Evolutionary conservation across 2,329 filamentous ascomycete species (phyloP).

Genomic region (Alternaria infectoria): DNA sequence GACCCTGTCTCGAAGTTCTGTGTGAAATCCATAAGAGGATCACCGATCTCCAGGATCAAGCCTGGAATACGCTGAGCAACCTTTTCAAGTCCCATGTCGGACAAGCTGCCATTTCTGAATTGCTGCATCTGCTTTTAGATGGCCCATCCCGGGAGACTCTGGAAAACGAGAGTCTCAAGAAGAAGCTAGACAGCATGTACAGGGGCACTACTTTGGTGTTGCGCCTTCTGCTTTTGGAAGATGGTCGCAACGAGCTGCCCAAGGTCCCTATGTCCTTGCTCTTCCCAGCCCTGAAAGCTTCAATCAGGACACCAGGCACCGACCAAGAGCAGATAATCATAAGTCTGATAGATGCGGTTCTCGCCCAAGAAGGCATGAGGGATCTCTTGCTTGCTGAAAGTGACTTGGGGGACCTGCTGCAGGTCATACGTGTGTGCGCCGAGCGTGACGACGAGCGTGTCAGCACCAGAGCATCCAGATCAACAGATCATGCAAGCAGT

Average conservation of each 20-base stretch:
- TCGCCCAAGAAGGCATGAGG: slow-evolving; percentile 60
- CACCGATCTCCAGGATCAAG: slow-evolving; percentile 63
- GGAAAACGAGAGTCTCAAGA: slow-evolving; percentile 25
- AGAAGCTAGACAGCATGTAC: slow-evolving; percentile 33
- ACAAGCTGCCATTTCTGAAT: slow-evolving; percentile 69
- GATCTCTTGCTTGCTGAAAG: slow-evolving; percentile 67
- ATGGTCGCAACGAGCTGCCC: slow-evolving; percentile 41
- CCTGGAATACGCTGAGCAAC: slow-evolving; percentile 74
- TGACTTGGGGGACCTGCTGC: slow-evolving; percentile 68
- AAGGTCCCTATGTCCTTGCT: slow-evolving; percentile 44
- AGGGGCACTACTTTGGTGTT: slow-evolving; percentile 41
- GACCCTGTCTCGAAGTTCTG: slow-evolving; percentile 71
- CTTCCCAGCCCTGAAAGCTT: slow-evolving; percentile 42
- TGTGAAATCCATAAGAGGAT: slow-evolving; percentile 75
- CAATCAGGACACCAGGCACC: slow-evolving; percentile 34
- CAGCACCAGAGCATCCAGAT: slow-evolving; percentile 17
- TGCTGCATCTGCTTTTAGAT: slow-evolving; percentile 62
- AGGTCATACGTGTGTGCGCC: slow-evolving; percentile 63
- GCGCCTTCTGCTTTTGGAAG: slow-evolving; percentile 39
- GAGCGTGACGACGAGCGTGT: slow-evolving; percentile 40
- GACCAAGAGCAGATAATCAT: slow-evolving; percentile 56
- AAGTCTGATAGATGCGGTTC: slow-evolving; percentile 52
- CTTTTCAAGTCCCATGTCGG: slow-evolving; percentile 77
- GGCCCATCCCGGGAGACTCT: slow-evolving; percentile 30
- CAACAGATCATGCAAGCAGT: slow-evolving; percentile 44